Conservation (phyloP, 345 rosid species). For the Toxicodendron radicans region DNA sequence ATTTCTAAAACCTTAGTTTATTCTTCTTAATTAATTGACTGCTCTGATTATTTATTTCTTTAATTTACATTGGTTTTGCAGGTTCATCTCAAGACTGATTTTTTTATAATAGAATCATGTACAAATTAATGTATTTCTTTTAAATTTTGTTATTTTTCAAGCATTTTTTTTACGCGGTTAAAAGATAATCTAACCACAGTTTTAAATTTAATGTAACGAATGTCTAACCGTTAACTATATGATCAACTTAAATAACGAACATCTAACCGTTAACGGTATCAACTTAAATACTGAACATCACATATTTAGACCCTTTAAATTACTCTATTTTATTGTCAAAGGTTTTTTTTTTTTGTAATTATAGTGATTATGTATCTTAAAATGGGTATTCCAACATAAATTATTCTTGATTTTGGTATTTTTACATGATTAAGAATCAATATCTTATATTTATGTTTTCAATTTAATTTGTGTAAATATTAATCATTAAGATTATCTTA, state of each 20-base stretch:
- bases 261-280: background rate
- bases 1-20: background rate
- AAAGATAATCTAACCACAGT: background rate
- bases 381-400: background rate
- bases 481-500: too few relatives aligned
- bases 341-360: background rate
- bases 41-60: too few relatives aligned
- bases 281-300: background rate
- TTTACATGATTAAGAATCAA: too few relatives aligned
- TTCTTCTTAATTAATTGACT: background rate
- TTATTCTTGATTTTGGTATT: too few relatives aligned
- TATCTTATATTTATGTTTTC: too few relatives aligned
- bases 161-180: background rate
- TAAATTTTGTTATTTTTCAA: background rate
- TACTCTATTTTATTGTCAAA: background rate
- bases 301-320: background rate
- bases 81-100: background rate
- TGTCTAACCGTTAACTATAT: background rate
- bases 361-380: background rate
- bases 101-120: background rate
- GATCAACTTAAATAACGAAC: background rate
- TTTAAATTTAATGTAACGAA: background rate
- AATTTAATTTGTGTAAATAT: too few relatives aligned
- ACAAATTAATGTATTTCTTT: background rate
- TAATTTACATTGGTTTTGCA: background rate